These are phyloP conservation scores for Drechslerella stenobrocha DNA, from an alignment of 2,329 filamentous ascomycete genomes.

Conservation along the genomic window DNA sequence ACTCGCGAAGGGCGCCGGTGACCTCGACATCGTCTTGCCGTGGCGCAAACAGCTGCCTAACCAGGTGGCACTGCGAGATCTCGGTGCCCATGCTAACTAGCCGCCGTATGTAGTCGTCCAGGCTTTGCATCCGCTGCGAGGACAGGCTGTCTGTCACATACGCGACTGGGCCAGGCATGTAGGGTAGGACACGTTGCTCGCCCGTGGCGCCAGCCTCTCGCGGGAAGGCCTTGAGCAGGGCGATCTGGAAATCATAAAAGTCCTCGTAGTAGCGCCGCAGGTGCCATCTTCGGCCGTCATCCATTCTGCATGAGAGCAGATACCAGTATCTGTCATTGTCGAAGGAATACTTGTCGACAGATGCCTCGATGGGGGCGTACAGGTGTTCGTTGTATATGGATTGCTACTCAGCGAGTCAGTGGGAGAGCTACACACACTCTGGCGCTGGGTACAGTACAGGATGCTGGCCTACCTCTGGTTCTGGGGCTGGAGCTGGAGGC, in stretches of 20 bases:
- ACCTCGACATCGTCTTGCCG: constrained; percentile 92
- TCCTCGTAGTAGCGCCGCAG: constrained; percentile 94
- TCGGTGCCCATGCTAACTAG: constrained; percentile 79
- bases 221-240: constrained; percentile 86
- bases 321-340: constrained; percentile 99
- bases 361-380: constrained; percentile 76
- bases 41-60: constrained; percentile 87
- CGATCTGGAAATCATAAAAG: constrained; percentile 98
- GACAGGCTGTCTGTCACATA: constrained; percentile 98
- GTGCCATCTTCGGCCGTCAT: constrained; percentile 90
- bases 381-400: constrained; percentile 56
- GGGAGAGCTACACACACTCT: neutral
- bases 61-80: constrained; percentile 79
- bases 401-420: neutral
- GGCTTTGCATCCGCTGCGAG: constrained; percentile 84
- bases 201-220: constrained; percentile 87
- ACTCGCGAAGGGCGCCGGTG: constrained; percentile 64
- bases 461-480: constrained; percentile 57
- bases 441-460: constrained; percentile 61
- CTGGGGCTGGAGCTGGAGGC: constrained; percentile 31
- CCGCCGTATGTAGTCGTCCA: constrained; percentile 95
- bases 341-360: constrained; percentile 90
- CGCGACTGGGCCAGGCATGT: constrained; percentile 97
- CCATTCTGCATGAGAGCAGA: constrained; percentile 85
- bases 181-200: constrained; percentile 75